Evolutionary conservation across 805 yeast genomes (phyloP).

Genomic region (Metschnikowia matae): DNA sequence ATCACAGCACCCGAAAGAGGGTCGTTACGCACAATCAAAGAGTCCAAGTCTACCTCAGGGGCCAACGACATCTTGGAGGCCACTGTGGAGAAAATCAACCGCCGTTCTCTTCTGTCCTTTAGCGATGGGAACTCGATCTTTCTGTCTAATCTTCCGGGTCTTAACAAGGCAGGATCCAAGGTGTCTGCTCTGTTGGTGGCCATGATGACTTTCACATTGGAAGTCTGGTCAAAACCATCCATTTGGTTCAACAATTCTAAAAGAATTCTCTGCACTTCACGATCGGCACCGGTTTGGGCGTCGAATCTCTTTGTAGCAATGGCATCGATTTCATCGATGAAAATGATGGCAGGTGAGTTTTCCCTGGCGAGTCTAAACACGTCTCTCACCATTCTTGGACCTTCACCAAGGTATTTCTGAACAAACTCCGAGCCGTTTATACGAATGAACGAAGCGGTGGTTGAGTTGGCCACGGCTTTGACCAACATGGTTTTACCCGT

Average conservation of each 20-base stretch:
- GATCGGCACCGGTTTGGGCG: constrained; percentile 99
- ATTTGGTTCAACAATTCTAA: constrained; percentile 94
- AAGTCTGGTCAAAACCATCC: constrained; percentile 97
- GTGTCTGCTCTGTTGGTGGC: constrained; percentile 99
- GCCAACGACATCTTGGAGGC: constrained; percentile 97
- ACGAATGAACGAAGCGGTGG: constrained; percentile 93
- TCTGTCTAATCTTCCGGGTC: constrained; percentile 98
- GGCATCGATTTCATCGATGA: constrained; percentile 98
- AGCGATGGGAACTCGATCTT: constrained; percentile 96
- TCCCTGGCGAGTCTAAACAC: constrained; percentile 96
- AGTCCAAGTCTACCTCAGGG: constrained; percentile 95
- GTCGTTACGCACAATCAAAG: constrained; percentile 91
- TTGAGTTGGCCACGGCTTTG: constrained; percentile 95
- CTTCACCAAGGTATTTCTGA: constrained; percentile 97
- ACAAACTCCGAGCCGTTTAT: constrained; percentile 98
- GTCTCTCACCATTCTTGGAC: constrained; percentile 99
- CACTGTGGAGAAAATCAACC: constrained; percentile 91
- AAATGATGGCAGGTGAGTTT: constrained; percentile 93
- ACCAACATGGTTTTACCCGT: constrained; percentile 99
- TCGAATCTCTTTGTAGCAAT: constrained; percentile 98
- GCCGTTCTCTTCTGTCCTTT: constrained; percentile 96
- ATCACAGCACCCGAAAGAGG: constrained; percentile 96
- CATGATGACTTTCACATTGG: constrained; percentile 97
- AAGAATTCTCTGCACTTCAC: constrained; percentile 97
- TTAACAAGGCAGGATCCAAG: constrained; percentile 92